These are phyloP conservation scores for Cochlearia excelsa DNA, from an alignment of 345 rosid genomes.

Conservation along the genomic window DNA sequence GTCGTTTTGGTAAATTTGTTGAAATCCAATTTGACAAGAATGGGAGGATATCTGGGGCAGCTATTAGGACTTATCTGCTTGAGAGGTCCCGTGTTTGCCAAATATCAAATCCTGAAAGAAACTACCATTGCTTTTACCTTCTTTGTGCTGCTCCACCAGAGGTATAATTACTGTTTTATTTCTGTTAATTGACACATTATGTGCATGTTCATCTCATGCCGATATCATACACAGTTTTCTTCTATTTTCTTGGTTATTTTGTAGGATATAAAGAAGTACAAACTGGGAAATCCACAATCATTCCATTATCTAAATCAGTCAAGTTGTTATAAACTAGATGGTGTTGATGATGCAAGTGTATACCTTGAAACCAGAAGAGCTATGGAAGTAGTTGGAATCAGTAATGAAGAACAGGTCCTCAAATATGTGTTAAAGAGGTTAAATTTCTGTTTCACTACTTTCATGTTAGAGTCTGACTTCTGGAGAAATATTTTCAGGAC, in stretches of 20 bases:
- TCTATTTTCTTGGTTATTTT: background rate
- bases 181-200: background rate
- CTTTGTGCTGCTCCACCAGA: conserved; percentile 10
- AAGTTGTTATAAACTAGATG: background rate
- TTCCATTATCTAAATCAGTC: conserved; percentile 21
- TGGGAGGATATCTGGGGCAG: conserved; percentile 14
- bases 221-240: background rate
- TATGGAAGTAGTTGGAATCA: conserved; percentile 12
- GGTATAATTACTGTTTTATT: background rate
- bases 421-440: background rate
- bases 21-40: conserved; percentile 11
- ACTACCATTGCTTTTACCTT: conserved; percentile 15
- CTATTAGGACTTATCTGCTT: conserved; percentile 2
- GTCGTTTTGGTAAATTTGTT: conserved; percentile 18
- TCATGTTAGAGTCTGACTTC: background rate
- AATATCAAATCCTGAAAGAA: background rate
- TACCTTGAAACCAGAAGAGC: conserved; percentile 10
- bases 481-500: background rate
- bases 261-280: background rate
- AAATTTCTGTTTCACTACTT: background rate
- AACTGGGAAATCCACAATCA: conserved; percentile 3
- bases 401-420: conserved; percentile 5
- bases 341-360: conserved; percentile 10
- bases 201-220: background rate
- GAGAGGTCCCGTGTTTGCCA: conserved; percentile 17